These are phyloP conservation scores for Colletotrichum sp. DNA, from an alignment of 2,329 filamentous ascomycete genomes.

Conservation along the genomic window DNA sequence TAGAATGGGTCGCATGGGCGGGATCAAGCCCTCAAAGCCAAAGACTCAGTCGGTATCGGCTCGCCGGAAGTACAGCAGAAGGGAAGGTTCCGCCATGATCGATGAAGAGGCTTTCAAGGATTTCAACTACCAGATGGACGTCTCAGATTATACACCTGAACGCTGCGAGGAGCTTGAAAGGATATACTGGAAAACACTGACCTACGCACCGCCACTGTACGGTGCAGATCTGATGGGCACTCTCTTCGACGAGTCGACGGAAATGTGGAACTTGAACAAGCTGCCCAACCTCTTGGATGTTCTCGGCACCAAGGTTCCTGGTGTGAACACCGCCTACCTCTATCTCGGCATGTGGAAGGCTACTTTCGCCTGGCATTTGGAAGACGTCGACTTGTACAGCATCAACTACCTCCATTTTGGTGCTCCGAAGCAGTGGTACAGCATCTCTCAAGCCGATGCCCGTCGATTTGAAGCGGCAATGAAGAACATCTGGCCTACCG, in stretches of 20 bases:
- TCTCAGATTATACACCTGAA: constrained; percentile 88
- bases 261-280: constrained; percentile 93
- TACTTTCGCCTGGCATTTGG: constrained; percentile 98
- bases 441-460: constrained; percentile 94
- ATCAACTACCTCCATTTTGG: constrained; percentile 99
- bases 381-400: constrained; percentile 98
- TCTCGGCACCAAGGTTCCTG: constrained; percentile 92
- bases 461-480: constrained; percentile 92
- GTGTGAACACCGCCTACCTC: constrained; percentile 96
- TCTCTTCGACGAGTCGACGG: constrained; percentile 85
- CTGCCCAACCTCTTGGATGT: constrained; percentile 93
- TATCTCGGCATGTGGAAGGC: constrained; percentile 99
- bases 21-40: constrained; percentile 54
- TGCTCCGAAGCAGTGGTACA: constrained; percentile 99
- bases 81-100: constrained; percentile 78
- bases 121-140: constrained; percentile 89
- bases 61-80: constrained; percentile 83
- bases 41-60: constrained; percentile 81
- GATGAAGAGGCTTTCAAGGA: constrained; percentile 90
- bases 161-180: constrained; percentile 94
- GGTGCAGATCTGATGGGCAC: constrained; percentile 97
- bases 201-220: constrained; percentile 93
- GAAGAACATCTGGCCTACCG: constrained; percentile 92
- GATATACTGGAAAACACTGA: constrained; percentile 96
- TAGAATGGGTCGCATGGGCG: constrained; percentile 52